Evolutionary conservation across 2,329 filamentous ascomycete species (phyloP).

Genomic region (Tolypocladium ovalisporum): DNA sequence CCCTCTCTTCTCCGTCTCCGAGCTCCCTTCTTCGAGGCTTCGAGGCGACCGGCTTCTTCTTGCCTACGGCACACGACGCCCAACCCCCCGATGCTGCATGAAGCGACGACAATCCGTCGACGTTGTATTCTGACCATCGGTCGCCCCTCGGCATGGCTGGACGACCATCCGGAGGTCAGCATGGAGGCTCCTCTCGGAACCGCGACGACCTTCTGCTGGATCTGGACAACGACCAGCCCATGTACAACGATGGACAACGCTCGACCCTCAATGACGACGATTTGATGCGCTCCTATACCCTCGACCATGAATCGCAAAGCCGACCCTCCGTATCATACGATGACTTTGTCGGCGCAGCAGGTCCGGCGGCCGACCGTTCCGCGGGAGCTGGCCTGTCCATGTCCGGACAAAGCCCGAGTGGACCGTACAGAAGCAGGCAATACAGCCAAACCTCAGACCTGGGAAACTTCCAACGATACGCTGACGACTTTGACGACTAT

Average conservation of each 20-base stretch:
- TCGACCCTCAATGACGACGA: slow-evolving; percentile 76
- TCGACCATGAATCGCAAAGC: slow-evolving; percentile 51
- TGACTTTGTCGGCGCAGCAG: slow-evolving; percentile 69
- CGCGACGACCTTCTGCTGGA: slow-evolving; percentile 60
- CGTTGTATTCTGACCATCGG: slow-evolving; percentile 19
- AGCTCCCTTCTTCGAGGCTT: neutral
- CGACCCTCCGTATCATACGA: slow-evolving; percentile 90
- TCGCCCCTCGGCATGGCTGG: slow-evolving; percentile 49
- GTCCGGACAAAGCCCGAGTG: slow-evolving; percentile 11
- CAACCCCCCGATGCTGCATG: slow-evolving; percentile 19
- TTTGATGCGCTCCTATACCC: slow-evolving; percentile 63
- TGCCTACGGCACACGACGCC: neutral
- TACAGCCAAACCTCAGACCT: slow-evolving; percentile 71
- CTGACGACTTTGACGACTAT: slow-evolving; percentile 75
- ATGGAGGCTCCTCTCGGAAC: slow-evolving; percentile 35
- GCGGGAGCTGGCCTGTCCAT: slow-evolving; percentile 14
- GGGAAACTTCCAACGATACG: slow-evolving; percentile 84
- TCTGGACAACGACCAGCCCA: slow-evolving; percentile 57
- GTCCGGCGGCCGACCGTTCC: slow-evolving; percentile 31
- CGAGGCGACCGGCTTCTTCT: neutral
- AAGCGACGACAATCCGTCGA: slow-evolving; percentile 15
- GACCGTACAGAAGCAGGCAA: slow-evolving; percentile 38
- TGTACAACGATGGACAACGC: slow-evolving; percentile 66
- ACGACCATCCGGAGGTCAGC: slow-evolving; percentile 36
- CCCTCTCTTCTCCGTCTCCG: too few species aligned